Evolutionary conservation across 805 yeast species (phyloP), one percentile per base, ranked within the genome.

Genomic region (Lipomyces kockii): DNA sequence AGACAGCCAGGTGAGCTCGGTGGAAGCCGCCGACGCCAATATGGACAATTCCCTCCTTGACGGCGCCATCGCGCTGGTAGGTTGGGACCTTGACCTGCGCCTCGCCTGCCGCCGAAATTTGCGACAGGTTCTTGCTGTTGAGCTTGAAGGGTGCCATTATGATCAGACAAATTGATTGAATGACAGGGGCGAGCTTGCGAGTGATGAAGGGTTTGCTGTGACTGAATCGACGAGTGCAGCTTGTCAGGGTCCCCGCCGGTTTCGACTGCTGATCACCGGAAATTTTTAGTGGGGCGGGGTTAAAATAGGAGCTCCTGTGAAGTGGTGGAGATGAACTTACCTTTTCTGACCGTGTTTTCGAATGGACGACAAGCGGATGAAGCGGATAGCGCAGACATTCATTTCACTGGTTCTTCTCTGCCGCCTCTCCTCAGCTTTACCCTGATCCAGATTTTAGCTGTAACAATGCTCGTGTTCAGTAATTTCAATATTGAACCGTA

Each of bases 11-110:
- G 54, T 51, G 54, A 17, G 54, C 54, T 51, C 54, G 54, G 54
- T 51, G 54, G 54, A 51, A 51, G 54, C 54, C 54, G 54, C 54
- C 54, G 54, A 51, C 54, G 54, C 54, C 54, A 51, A 51, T 51
- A 51, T 51, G 54, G 54, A 51, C 54, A 22, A 51, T 51, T 51
- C 54, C 54, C 54, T 51, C 54, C 54, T n/a, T 51, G 54, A 51
- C 54, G 54, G 54, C 54, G 54, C 54, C 54, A 51, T 51, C 54
- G 54, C 54, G 54, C 54, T 51, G 54, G 54, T 51, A 51, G 22
- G 29, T 51, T 51, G 54, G 54, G 54, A 51, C 54, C 54, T 51
- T 51, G 54, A 51, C 54, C 54, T 51, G 54, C 29, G 6, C 54
- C 54, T 51, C 54, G 20, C 54, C 29, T 17, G 32, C 54, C 29